Percentiles rank a stretch among this genome's conserved stretches.
phyloP scores from a whole-genome alignment of 345 rosid species.

The Citrus cavaleriei region DNA sequence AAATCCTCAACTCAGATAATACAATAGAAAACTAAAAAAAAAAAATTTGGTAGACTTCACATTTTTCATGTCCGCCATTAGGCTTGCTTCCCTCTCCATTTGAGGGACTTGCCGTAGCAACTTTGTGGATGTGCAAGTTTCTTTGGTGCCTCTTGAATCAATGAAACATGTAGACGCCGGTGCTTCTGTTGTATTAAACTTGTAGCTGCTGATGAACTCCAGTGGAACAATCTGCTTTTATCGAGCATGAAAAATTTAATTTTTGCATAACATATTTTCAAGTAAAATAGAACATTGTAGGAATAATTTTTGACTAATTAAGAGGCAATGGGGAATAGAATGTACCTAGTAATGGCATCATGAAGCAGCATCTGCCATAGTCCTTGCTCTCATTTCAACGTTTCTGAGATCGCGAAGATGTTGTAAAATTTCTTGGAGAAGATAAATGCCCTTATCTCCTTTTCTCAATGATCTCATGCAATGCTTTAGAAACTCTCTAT shows the following conservation, averaged over 20 bases:
- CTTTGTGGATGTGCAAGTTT: background rate
- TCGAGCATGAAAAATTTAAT: background rate
- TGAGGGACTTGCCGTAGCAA: slow-evolving; percentile 16
- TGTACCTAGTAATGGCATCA: slow-evolving; percentile 29
- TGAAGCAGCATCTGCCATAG: slow-evolving; percentile 29
- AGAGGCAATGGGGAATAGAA: background rate
- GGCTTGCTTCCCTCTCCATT: slow-evolving; percentile 36
- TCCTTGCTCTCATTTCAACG: slow-evolving; percentile 49
- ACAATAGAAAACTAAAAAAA: background rate
- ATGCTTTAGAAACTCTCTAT: slow-evolving; percentile 86
- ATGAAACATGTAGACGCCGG: background rate
- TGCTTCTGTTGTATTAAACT: slow-evolving; percentile 3
- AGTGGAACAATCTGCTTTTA: slow-evolving; percentile 21
- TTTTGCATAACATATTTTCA: background rate
- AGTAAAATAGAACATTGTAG: background rate
- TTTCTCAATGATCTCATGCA: slow-evolving; percentile 79
- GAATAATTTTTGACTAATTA: background rate
- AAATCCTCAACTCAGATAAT: background rate
- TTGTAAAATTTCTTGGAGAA: slow-evolving; percentile 77
- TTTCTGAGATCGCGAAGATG: slow-evolving; percentile 80
- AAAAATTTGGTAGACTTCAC: slow-evolving; percentile 9
- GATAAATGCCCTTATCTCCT: slow-evolving; percentile 85
- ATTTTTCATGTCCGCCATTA: slow-evolving; percentile 19
- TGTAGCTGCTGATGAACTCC: slow-evolving; percentile 18
- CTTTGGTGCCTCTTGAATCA: background rate